phyloP scores from a whole-genome alignment of 371 early-diverging fungal species.

The Enterocytospora artemiae region DNA sequence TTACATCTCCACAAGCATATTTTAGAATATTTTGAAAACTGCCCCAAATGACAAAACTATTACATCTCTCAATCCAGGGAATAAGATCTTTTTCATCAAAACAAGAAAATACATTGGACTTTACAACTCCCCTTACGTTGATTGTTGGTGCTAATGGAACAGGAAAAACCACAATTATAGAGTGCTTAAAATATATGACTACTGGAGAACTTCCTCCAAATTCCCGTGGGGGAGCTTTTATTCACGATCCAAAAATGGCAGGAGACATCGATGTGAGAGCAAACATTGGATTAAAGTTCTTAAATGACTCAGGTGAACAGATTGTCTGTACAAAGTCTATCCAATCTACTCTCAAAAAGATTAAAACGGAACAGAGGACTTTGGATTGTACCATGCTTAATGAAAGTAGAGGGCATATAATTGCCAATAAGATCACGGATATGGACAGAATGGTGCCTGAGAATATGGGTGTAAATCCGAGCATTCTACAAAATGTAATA shows the following conservation, averaged over 20 bases:
- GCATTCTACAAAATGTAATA: constrained; percentile 90
- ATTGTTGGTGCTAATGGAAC: constrained; percentile 93
- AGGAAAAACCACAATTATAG: constrained; percentile 97
- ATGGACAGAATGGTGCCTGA: constrained; percentile 71
- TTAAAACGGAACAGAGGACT: constrained; percentile 64
- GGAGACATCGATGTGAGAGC: constrained; percentile 75
- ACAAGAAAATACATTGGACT: constrained; percentile 67
- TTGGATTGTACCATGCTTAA: constrained; percentile 62
- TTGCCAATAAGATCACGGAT: constrained; percentile 71
- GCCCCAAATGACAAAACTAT: constrained; percentile 41
- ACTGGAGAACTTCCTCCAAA: constrained; percentile 91
- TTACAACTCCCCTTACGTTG: constrained; percentile 83
- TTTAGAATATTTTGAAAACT: background rate
- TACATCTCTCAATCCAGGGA: constrained; percentile 71
- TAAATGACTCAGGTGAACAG: constrained; percentile 64
- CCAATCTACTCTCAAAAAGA: constrained; percentile 63
- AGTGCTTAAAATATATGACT: constrained; percentile 85
- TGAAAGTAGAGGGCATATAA: constrained; percentile 56
- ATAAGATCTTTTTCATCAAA: constrained; percentile 80
- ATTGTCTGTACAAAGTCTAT: constrained; percentile 71
- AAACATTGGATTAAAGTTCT: constrained; percentile 77
- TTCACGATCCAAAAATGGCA: constrained; percentile 84
- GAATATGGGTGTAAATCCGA: constrained; percentile 73
- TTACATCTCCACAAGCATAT: background rate
- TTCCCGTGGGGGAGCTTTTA: constrained; percentile 71